Evolutionary conservation across 2,329 filamentous ascomycete species (phyloP).

Genomic region (Macrophomina phaseolina): DNA sequence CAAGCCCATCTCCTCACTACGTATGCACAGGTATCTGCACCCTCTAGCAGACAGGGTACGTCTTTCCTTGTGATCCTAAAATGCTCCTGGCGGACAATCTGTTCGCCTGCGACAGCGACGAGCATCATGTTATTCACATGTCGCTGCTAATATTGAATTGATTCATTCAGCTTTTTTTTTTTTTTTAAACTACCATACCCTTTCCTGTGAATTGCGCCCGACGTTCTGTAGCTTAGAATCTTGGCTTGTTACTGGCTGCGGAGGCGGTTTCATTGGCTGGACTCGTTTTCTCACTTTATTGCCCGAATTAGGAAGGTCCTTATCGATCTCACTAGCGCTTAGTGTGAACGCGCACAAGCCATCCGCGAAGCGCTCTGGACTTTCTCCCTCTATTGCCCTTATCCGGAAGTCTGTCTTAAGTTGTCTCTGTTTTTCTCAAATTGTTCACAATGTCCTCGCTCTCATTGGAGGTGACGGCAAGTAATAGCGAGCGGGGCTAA

Average conservation of each 20-base stretch:
- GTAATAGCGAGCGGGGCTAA: neutral
- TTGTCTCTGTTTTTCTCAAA: neutral
- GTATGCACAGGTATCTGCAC: no score
- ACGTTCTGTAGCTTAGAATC: no score
- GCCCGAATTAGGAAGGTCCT: conserved; percentile 27
- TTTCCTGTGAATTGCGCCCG: no score
- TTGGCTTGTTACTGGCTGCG: neutral
- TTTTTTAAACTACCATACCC: no score
- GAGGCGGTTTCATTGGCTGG: neutral
- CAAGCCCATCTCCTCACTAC: neutral
- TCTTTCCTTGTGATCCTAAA: no score
- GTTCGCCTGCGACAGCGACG: no score
- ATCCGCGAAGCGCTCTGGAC: neutral
- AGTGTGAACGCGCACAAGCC: conserved; percentile 4
- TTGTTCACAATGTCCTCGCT: no score
- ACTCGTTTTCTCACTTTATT: conserved; percentile 30
- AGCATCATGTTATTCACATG: no score
- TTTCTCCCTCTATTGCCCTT: neutral
- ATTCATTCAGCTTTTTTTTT: no score
- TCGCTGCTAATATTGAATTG: no score
- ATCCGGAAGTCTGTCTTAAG: neutral
- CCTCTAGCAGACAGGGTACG: no score
- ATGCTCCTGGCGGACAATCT: no score
- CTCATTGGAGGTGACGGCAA: neutral
- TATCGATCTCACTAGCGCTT: neutral